A percentile compares a stretch with the other conserved stretches of the same genome.
Conservation (phyloP, 2,329 filamentous ascomycete genomes). For the Domatiomyces catenatus region DNA sequence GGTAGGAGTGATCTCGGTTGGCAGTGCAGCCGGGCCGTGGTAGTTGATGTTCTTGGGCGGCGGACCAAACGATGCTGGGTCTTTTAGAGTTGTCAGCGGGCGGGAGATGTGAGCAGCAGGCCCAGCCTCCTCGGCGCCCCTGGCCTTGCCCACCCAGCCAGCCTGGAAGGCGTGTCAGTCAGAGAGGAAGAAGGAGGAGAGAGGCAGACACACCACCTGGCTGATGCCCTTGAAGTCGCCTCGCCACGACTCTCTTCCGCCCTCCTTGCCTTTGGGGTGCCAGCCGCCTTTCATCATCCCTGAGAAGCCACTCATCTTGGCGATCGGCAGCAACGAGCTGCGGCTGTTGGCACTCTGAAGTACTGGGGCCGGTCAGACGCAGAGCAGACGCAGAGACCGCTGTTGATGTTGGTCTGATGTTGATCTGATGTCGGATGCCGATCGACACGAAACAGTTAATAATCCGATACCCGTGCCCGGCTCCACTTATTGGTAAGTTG, state of each 20-base stretch:
- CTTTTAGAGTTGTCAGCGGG: slow-evolving; percentile 56
- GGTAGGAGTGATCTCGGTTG: slow-evolving; percentile 31
- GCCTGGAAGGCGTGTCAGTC: slow-evolving; percentile 26
- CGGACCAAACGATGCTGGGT: slow-evolving; percentile 63
- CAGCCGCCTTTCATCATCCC: slow-evolving; percentile 37
- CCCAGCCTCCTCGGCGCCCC: slow-evolving; percentile 25
- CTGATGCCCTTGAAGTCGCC: slow-evolving; percentile 43
- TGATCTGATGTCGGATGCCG: too few relatives aligned
- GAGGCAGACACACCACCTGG: slow-evolving; percentile 33
- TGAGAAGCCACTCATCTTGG: slow-evolving; percentile 33
- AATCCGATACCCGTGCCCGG: too few relatives aligned
- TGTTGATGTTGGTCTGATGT: too few relatives aligned
- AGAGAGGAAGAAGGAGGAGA: not conserved
- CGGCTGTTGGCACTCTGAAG: not conserved
- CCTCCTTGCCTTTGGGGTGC: slow-evolving; percentile 39
- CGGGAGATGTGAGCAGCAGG: slow-evolving; percentile 37
- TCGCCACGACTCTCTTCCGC: slow-evolving; percentile 39
- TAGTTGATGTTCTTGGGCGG: slow-evolving; percentile 54
- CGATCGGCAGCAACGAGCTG: not conserved
- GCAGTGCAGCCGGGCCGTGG: slow-evolving; percentile 30
- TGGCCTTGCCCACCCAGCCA: slow-evolving; percentile 43
- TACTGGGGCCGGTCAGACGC: too few relatives aligned
- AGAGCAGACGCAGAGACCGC: not conserved
- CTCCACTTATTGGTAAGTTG: too few relatives aligned
- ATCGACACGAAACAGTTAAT: too few relatives aligned